Evolutionary conservation across 2,329 filamentous ascomycete genomes (phyloP).

Genomic region (Cytospora piceicola): DNA sequence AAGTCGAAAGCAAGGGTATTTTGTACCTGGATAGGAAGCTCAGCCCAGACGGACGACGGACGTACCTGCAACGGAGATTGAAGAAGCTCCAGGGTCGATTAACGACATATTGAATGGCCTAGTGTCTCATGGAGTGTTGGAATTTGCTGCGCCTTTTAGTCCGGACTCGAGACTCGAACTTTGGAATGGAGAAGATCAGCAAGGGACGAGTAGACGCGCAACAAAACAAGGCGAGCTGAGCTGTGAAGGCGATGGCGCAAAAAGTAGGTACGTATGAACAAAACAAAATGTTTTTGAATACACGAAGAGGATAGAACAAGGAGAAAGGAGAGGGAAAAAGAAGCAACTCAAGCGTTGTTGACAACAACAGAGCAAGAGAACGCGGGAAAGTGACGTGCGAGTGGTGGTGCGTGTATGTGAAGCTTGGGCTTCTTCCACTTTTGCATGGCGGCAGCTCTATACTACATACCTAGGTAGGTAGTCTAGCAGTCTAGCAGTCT

Average conservation of each 20-base stretch:
- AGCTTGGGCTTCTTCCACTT: background rate
- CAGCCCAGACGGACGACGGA: conserved; percentile 4
- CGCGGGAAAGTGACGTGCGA: conserved; percentile 1
- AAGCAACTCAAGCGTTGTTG: conserved; percentile 2
- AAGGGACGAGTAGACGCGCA: conserved; percentile 7
- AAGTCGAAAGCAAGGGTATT: background rate
- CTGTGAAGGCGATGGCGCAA: background rate
- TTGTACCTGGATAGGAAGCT: background rate
- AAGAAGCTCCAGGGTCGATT: conserved; percentile 55
- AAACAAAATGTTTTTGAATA: conserved; percentile 19
- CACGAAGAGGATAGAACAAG: conserved; percentile 11
- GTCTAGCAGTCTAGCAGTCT: too few species aligned
- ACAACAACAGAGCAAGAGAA: conserved; percentile 3
- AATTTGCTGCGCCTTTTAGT: conserved; percentile 9
- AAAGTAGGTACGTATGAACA: conserved; percentile 17
- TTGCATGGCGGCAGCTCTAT: background rate
- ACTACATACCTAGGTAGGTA: too few species aligned
- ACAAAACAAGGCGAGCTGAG: conserved; percentile 1
- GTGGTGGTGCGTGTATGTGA: background rate
- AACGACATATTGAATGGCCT: conserved; percentile 37
- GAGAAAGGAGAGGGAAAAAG: conserved; percentile 7
- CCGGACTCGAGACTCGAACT: conserved; percentile 4
- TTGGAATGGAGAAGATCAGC: conserved; percentile 5
- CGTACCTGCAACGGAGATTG: conserved; percentile 63
- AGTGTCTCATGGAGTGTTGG: conserved; percentile 23